Conservation (phyloP, 1,284 basidiomycete species). For the Boletus mariae region DNA sequence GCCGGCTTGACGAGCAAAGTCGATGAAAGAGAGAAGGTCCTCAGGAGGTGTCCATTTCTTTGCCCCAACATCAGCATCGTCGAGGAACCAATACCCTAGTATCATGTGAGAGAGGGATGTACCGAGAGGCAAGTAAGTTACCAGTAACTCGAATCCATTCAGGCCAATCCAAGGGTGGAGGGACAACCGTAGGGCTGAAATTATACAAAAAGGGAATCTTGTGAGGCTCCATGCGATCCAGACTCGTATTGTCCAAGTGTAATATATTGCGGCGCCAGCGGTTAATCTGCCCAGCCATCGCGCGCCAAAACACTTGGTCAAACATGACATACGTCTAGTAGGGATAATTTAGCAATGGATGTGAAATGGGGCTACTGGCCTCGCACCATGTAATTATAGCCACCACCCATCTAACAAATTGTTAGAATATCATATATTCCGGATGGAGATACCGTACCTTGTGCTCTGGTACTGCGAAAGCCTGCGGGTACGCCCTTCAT, state of each 20-base stretch:
- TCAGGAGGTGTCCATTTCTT: slow-evolving; percentile 86
- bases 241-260: slow-evolving; percentile 74
- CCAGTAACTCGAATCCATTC: slow-evolving; percentile 97
- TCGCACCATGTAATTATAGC: slow-evolving; percentile 94
- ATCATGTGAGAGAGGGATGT: slow-evolving; percentile 10
- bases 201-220: slow-evolving; percentile 98
- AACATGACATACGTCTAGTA: slow-evolving; percentile 84
- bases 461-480: slow-evolving; percentile 93
- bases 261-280: slow-evolving; percentile 84
- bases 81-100: slow-evolving; percentile 90
- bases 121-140: slow-evolving; percentile 26
- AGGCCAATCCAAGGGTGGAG: slow-evolving; percentile 93
- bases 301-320: slow-evolving; percentile 98
- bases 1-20: slow-evolving; percentile 62
- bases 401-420: slow-evolving; percentile 75
- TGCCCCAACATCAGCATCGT: slow-evolving; percentile 82
- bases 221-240: slow-evolving; percentile 94
- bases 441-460: slow-evolving; percentile 47
- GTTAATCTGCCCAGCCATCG: slow-evolving; percentile 91
- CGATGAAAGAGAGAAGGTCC: slow-evolving; percentile 80
- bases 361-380: not conserved
- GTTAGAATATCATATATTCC: slow-evolving; percentile 16
- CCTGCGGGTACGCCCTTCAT: slow-evolving; percentile 88
- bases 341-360: slow-evolving; percentile 3
- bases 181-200: slow-evolving; percentile 87